These are phyloP conservation scores for Lathyrus sativus DNA, from an alignment of 306 rosid genomes.

Conservation along the genomic window DNA sequence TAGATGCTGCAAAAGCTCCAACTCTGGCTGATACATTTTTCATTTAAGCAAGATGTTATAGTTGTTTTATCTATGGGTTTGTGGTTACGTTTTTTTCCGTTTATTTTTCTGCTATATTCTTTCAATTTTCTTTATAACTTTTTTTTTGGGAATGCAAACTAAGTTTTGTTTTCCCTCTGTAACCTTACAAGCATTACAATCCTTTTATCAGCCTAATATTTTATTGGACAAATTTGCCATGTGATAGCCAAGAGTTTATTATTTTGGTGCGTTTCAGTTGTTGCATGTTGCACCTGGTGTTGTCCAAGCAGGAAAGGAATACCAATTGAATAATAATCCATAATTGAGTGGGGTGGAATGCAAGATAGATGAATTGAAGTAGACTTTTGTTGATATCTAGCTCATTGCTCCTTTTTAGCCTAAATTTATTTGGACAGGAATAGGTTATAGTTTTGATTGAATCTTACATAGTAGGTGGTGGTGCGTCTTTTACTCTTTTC, in stretches of 20 bases:
- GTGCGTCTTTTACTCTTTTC: slow-evolving; percentile 14
- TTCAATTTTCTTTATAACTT: slow-evolving; percentile 7
- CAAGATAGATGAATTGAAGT: slow-evolving; percentile 5
- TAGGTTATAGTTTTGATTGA: slow-evolving; percentile 26
- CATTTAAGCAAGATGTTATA: slow-evolving; percentile 27
- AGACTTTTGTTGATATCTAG: slow-evolving; percentile 27
- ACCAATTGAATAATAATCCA: slow-evolving; percentile 7
- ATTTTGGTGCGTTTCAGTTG: slow-evolving; percentile 30
- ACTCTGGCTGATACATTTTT: slow-evolving; percentile 13
- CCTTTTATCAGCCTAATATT: slow-evolving; percentile 24
- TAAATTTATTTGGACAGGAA: slow-evolving; percentile 22
- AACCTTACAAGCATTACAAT: slow-evolving; percentile 20
- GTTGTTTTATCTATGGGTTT: slow-evolving; percentile 26
- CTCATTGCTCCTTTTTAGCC: slow-evolving; percentile 9
- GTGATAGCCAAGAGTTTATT: slow-evolving; percentile 8
- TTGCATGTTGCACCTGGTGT: slow-evolving; percentile 19
- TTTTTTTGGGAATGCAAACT: background rate
- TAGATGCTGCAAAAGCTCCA: background rate
- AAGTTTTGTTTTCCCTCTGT: slow-evolving; percentile 23
- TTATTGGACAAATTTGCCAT: slow-evolving; percentile 18
- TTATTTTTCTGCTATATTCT: slow-evolving; percentile 21
- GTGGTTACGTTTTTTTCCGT: slow-evolving; percentile 1
- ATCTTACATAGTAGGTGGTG: slow-evolving; percentile 9
- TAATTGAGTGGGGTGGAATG: slow-evolving; percentile 19
- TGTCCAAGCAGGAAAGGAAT: slow-evolving; percentile 14